Evolutionary conservation across 129 eudicot genomes (phyloP), one percentile per base, ranked within the genome.

Genomic region (Chrysanthemum seticuspe): DNA sequence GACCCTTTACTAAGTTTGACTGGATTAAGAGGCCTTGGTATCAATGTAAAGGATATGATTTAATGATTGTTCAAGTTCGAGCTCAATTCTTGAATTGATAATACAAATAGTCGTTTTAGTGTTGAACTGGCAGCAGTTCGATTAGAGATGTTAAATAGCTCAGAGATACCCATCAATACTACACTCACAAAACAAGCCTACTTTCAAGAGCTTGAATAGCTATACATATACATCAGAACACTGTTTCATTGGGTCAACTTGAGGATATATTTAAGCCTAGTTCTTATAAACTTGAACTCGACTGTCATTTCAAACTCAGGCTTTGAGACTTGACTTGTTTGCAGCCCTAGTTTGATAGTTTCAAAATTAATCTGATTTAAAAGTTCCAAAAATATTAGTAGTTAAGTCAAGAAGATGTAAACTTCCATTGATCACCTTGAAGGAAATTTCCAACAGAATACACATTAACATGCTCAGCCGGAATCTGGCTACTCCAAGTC

Each of bases 391-490:
- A 76, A 15, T 10, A 19, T 25, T 63, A 57, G 55, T 62, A 78
- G 25, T 54, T 57, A 15, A 65, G 63, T 72, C 58, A 71, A 70
- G 59, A 70, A 70, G 34, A 59, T 68, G 72, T 15, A 27, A 65
- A 29, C 73, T 63, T 71, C 97, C 97, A 92, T 48, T 89, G 81
- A 74, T 87, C 83, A 29, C 86, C 94, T 79, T 92, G 95, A 36
- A 89, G 85, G 74, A 89, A 92, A 74, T 81, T 89, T 67, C 79
- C 85, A 8, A 80, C 78, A 1, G 93, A 79, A 62, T 83, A 89
- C 9, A 82, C 34, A 10, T 23, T 19, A 0, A 92, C 84, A 65
- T 78, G 87, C 3, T 83, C 82, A 12, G 76, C 82, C n/a, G 94
- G 88, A 54, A 92, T 66, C 57, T 23, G 85, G 78, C 86, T 87